These are phyloP conservation scores for Baorangia bicolor DNA, from an alignment of 768 basidiomycete genomes.

Conservation along the genomic window DNA sequence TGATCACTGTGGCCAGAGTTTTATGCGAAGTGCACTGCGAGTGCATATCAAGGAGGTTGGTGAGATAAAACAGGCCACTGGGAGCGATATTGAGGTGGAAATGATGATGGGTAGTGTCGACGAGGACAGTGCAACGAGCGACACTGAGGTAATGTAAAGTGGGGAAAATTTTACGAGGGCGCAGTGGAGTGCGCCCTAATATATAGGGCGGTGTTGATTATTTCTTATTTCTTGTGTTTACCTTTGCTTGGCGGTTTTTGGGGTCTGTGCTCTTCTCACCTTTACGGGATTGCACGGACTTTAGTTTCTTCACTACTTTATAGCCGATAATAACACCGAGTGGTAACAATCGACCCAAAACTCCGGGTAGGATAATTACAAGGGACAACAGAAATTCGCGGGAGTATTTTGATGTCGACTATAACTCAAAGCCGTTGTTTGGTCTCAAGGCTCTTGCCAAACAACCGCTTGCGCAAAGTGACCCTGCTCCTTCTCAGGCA, in stretches of 20 bases:
- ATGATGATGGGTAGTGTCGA: no score
- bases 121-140: no score
- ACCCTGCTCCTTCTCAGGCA: not conserved
- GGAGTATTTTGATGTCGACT: not conserved
- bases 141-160: no score
- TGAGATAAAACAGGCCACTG: no score
- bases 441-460: constrained; percentile 8
- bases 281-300: not conserved
- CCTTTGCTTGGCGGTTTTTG: not conserved
- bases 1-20: not conserved
- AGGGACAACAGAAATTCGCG: not conserved
- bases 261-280: not conserved
- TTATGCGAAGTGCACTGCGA: not conserved
- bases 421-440: not conserved
- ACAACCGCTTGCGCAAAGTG: not conserved
- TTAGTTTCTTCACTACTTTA: not conserved
- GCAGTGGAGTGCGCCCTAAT: not conserved
- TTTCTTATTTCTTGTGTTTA: not conserved
- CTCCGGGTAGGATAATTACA: not conserved
- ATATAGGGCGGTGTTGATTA: not conserved
- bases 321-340: not conserved
- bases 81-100: no score
- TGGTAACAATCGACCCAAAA: no score
- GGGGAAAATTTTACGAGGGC: no score
- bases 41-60: not conserved